Conservation (phyloP, 352 stramenopile genomes). For the Nothophytophthora sp. region DNA sequence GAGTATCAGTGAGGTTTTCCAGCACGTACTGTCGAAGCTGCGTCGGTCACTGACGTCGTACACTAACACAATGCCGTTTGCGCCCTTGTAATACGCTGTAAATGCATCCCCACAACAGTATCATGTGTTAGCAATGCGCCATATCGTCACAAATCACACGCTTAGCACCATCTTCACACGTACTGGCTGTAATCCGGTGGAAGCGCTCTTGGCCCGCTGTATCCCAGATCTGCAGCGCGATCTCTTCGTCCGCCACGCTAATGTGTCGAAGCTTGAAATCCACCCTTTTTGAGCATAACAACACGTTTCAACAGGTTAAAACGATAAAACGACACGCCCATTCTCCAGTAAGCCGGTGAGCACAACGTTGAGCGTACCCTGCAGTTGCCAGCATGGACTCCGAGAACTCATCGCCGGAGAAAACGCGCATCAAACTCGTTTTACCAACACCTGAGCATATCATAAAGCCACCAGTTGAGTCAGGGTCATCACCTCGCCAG, state of each 20-base stretch:
- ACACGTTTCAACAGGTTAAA: no score
- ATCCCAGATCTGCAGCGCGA: constrained; percentile 95
- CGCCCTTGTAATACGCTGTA: constrained; percentile 93
- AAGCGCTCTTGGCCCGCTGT: constrained; percentile 95
- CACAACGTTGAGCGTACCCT: constrained; percentile 50
- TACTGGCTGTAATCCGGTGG: constrained; percentile 93
- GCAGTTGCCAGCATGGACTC: constrained; percentile 90
- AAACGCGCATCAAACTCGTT: constrained; percentile 93
- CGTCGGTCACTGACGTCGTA: constrained; percentile 93
- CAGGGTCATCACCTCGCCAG: constrained; percentile 1
- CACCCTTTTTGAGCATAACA: constrained; percentile 47
- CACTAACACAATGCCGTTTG: constrained; percentile 93
- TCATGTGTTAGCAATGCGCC: constrained; percentile 12
- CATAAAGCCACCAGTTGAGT: constrained; percentile 5
- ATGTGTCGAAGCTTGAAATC: constrained; percentile 94
- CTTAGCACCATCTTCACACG: constrained; percentile 16
- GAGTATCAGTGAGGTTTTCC: constrained; percentile 4
- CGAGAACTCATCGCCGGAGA: constrained; percentile 91
- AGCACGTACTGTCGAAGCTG: constrained; percentile 90
- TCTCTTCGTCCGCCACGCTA: constrained; percentile 79
- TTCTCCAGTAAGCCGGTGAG: not conserved
- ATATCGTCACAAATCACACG: not conserved
- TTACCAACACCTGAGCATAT: constrained; percentile 81
- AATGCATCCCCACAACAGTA: not conserved
- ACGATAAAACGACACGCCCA: not conserved